Percentiles rank a stretch among this genome's conserved stretches.
phyloP scores from a whole-genome alignment of 1,284 basidiomycete species.

The Cystobasidium sp. region DNA sequence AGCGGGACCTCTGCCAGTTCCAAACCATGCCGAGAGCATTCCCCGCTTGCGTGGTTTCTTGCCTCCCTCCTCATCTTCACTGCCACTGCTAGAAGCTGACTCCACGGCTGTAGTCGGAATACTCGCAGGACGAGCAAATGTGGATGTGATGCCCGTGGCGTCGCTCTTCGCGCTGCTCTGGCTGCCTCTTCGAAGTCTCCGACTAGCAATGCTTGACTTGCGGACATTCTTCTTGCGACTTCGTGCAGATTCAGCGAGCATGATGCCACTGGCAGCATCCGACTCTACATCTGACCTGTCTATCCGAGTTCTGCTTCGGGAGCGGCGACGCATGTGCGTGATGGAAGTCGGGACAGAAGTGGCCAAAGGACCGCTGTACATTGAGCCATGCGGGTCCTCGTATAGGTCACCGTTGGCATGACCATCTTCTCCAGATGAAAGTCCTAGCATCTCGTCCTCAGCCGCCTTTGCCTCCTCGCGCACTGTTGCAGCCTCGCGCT shows the following conservation, averaged over 20 bases:
- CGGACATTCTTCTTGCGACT: slow-evolving; percentile 13
- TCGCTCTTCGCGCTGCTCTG: slow-evolving; percentile 33
- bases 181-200: slow-evolving; percentile 31
- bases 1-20: background rate
- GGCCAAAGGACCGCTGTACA: slow-evolving; percentile 52
- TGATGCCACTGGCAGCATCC: slow-evolving; percentile 36
- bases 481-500: slow-evolving; percentile 12
- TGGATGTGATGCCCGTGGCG: slow-evolving; percentile 1
- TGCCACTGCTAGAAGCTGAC: slow-evolving; percentile 28
- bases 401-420: slow-evolving; percentile 50
- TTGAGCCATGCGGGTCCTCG: slow-evolving; percentile 52
- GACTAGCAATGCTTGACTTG: slow-evolving; percentile 22
- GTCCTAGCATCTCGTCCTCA: slow-evolving; percentile 26
- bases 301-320: slow-evolving; percentile 43
- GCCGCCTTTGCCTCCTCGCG: slow-evolving; percentile 12
- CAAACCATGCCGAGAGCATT: slow-evolving; percentile 40
- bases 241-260: slow-evolving; percentile 22
- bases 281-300: slow-evolving; percentile 31
- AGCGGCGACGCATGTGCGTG: slow-evolving; percentile 50
- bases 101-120: slow-evolving; percentile 33
- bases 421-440: slow-evolving; percentile 28
- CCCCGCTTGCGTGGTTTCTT: slow-evolving; percentile 34
- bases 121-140: slow-evolving; percentile 8
- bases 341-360: slow-evolving; percentile 51
- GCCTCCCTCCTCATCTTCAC: slow-evolving; percentile 40